A percentile compares a stretch with the other conserved stretches of the same genome.
These are phyloP conservation scores for Cokeromyces recurvatus DNA, from an alignment of 371 early-diverging fungal species.

Conservation along the genomic window DNA sequence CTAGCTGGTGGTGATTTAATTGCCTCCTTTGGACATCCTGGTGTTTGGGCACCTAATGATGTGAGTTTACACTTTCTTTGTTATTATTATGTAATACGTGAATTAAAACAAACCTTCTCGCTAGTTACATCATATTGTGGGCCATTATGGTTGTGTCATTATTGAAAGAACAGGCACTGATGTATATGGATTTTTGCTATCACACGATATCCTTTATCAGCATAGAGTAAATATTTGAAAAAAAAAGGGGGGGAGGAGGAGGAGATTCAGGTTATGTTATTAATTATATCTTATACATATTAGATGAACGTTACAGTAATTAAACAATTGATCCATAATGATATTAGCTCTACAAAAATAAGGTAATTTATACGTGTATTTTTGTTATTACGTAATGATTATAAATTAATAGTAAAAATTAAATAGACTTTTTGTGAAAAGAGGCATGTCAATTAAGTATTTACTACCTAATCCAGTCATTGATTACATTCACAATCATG, in stretches of 20 bases:
- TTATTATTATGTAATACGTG: neutral
- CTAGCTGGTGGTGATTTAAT: slow-evolving; percentile 97
- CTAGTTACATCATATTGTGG: slow-evolving; percentile 91
- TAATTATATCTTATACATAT: neutral
- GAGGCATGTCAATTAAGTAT: slow-evolving; percentile 94
- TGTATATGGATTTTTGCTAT: slow-evolving; percentile 85
- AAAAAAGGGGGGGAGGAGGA: no score
- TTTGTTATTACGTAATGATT: no score
- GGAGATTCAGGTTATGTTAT: neutral
- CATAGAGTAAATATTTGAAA: slow-evolving; percentile 59
- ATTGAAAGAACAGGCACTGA: slow-evolving; percentile 95
- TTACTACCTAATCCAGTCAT: slow-evolving; percentile 91
- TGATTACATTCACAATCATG: slow-evolving; percentile 80
- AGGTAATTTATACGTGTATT: slow-evolving; percentile 57
- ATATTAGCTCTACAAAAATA: slow-evolving; percentile 94
- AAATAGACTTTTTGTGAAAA: slow-evolving; percentile 82
- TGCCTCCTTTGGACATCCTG: slow-evolving; percentile 89
- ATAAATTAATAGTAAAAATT: neutral
- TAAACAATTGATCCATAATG: slow-evolving; percentile 94
- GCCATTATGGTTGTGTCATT: slow-evolving; percentile 91
- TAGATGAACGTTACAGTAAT: slow-evolving; percentile 90
- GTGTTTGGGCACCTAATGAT: slow-evolving; percentile 89
- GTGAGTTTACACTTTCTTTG: slow-evolving; percentile 57
- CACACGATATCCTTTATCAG: slow-evolving; percentile 86
- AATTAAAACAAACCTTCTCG: no score